Base-by-base conservation (phyloP, 2,329 filamentous ascomycete species). In the Pseudogymnoascus sp. region DNA sequence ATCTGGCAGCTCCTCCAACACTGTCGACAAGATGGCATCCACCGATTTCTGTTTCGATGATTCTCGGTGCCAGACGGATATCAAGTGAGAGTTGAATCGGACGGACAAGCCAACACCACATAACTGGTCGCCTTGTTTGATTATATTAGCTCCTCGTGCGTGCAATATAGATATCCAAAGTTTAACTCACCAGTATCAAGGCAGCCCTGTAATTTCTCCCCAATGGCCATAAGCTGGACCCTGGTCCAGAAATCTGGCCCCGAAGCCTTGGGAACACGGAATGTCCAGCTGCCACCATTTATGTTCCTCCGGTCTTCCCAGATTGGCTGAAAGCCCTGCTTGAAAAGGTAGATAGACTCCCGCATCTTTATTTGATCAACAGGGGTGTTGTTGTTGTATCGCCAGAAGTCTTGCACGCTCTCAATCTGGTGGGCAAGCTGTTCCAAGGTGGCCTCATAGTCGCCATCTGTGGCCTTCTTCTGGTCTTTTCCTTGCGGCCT, bases 61-160 rank as follows among this genome's bases (percentile, higher is more conserved):
- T 70, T 96, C 89, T 64, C 94, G 90, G 76, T 96, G 94, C 93
- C 93, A 97, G 70, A 97, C 84, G 68, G 89, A 89, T 72, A 97
- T 88, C 67, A 96, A 84, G 72, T 93, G 87, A 30, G 87, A 88
- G 76, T 92, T 96, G 81, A 94, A 95, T 69, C 92, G 87, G 62
- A 93, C 89, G 1, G 89, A 91, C 66, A 94, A 85, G 41, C 89
- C 90, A 53, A 97, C 86, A 58, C 93, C 93, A 72, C 92, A 94
- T 68, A 97, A 88, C 72, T 96, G 91, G 72, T 91, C 88, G 63
- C 85, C 90, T 91, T 69, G 18, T 36, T 11, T 20, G 28, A 33
- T 18, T 8, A 5, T 4, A 15, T 43, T 43, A 53, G 36, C n/a
- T 22, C 20, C 22, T 12, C 15, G 28, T 33, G 5, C 15, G n/a